Evolutionary conservation across 768 basidiomycete genomes (phyloP).

Genomic region (Trametes elegans): DNA sequence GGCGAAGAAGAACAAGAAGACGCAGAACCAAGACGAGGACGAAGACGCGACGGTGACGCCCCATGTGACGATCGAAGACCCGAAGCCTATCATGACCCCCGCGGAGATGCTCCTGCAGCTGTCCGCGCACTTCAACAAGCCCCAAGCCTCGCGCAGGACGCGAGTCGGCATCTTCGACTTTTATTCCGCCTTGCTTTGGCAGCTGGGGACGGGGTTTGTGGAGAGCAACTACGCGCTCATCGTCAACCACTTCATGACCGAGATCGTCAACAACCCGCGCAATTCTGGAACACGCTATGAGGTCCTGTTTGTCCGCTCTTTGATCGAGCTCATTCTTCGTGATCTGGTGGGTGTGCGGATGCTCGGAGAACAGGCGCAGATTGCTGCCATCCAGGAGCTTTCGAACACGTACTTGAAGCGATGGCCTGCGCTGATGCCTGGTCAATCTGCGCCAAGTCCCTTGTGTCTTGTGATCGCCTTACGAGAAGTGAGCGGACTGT

Average conservation of each 20-base stretch:
- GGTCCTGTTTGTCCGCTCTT: constrained; percentile 61
- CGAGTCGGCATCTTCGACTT: constrained; percentile 88
- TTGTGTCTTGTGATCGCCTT: constrained; percentile 71
- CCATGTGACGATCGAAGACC: constrained; percentile 46
- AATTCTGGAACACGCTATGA: constrained; percentile 68
- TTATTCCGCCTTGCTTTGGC: constrained; percentile 73
- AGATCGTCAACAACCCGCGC: constrained; percentile 65
- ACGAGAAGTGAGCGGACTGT: constrained; percentile 78
- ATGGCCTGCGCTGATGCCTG: constrained; percentile 93
- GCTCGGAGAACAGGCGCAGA: constrained; percentile 92
- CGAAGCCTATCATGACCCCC: constrained; percentile 66
- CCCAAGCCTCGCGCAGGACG: constrained; percentile 61
- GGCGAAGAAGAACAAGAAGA: constrained; percentile 60
- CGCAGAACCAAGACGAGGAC: constrained; percentile 43
- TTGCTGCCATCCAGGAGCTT: constrained; percentile 84
- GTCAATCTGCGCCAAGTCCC: constrained; percentile 66
- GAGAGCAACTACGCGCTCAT: constrained; percentile 83
- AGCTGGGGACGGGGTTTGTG: constrained; percentile 74
- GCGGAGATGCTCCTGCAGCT: constrained; percentile 82
- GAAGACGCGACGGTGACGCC: constrained; percentile 51
- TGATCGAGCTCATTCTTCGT: constrained; percentile 75
- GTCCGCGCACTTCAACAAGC: constrained; percentile 78
- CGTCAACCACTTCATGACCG: constrained; percentile 72
- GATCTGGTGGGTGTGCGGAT: constrained; percentile 87
- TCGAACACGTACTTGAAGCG: constrained; percentile 79